phyloP scores from a whole-genome alignment of 257 asterid species.

The Solanum sejunctum region DNA sequence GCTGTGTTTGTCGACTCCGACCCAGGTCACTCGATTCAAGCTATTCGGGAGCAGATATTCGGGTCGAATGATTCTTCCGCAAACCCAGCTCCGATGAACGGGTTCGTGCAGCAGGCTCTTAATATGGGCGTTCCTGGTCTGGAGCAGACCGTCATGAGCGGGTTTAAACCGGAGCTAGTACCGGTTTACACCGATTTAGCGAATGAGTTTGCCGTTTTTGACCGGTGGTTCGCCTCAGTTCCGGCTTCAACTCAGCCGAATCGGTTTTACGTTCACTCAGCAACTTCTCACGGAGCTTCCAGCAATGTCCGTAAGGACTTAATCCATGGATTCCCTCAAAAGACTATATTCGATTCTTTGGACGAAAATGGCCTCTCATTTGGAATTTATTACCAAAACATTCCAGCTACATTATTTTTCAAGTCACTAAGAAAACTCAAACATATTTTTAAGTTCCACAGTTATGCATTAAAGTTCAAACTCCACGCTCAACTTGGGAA shows the following conservation, averaged over 20 bases:
- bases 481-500: constrained; percentile 60
- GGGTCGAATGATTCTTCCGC: constrained; percentile 49
- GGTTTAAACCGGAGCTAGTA: constrained; percentile 63
- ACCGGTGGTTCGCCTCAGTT: constrained; percentile 94
- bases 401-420: constrained; percentile 84
- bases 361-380: constrained; percentile 68
- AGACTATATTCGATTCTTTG: constrained; percentile 85
- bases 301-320: constrained; percentile 85
- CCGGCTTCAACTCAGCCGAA: constrained; percentile 98
- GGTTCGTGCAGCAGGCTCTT: constrained; percentile 88
- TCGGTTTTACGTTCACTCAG: constrained; percentile 89
- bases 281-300: constrained; percentile 97
- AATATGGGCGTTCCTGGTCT: constrained; percentile 54
- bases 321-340: constrained; percentile 84
- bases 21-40: constrained; percentile 96
- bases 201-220: constrained; percentile 69
- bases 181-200: constrained; percentile 70
- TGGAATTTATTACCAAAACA: constrained; percentile 90
- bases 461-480: constrained; percentile 47
- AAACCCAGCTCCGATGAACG: constrained; percentile 92
- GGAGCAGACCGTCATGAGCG: constrained; percentile 70
- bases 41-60: constrained; percentile 85
- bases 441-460: constrained; percentile 46
- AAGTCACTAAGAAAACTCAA: constrained; percentile 68
- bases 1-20: constrained; percentile 74